Percentiles rank a stretch among this genome's conserved stretches.
Evolutionary conservation across 1,284 basidiomycete genomes (phyloP).

Genomic region (Boletus hoseneyae): DNA sequence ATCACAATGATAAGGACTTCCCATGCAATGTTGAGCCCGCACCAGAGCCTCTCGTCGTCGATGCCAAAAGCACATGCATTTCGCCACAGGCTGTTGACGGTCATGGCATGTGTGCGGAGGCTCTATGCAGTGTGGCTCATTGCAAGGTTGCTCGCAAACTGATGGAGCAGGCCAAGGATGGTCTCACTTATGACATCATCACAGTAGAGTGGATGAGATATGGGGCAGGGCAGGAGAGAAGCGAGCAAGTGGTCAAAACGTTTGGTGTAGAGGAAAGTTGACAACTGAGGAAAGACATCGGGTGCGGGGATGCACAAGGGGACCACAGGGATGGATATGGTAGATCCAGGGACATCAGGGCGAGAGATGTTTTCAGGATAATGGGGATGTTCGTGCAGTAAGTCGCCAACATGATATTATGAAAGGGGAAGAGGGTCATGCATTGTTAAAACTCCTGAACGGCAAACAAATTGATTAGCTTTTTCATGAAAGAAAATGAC

Average conservation of each 20-base stretch:
- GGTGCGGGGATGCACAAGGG: conserved; percentile 48
- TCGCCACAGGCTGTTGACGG: conserved; percentile 55
- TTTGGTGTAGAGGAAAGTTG: conserved; percentile 49
- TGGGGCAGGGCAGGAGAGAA: conserved; percentile 32
- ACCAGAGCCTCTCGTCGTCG: conserved; percentile 52
- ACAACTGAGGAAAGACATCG: conserved; percentile 48
- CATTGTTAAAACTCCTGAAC: background rate
- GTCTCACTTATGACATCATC: conserved; percentile 14
- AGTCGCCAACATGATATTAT: conserved; percentile 52
- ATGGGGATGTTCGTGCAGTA: conserved; percentile 52
- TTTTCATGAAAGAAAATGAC: no score
- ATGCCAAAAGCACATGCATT: conserved; percentile 61
- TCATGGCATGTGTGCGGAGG: conserved; percentile 39
- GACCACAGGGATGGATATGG: conserved; percentile 43
- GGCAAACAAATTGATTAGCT: no score
- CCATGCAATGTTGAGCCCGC: conserved; percentile 55
- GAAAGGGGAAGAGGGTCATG: conserved; percentile 51
- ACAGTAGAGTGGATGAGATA: conserved; percentile 21
- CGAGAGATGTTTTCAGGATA: conserved; percentile 30
- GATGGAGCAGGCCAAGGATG: conserved; percentile 12
- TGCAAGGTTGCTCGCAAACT: conserved; percentile 32
- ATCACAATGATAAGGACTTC: conserved; percentile 42
- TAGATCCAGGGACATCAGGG: conserved; percentile 17
- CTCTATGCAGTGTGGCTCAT: conserved; percentile 26
- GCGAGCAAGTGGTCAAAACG: conserved; percentile 42